Base-by-base conservation (phyloP, 805 yeast species). In the Candida corydali region DNA sequence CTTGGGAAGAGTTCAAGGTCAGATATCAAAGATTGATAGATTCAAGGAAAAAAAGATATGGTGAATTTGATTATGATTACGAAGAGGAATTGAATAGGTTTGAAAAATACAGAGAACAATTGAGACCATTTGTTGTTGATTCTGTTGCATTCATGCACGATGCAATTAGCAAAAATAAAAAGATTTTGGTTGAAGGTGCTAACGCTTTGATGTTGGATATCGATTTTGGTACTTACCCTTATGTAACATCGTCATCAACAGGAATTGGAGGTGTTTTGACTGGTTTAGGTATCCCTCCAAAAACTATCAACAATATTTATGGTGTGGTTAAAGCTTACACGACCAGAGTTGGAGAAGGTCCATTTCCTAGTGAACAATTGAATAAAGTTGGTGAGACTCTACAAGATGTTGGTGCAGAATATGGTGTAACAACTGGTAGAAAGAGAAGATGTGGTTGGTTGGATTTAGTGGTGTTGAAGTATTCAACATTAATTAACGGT, bases 371-470 rank as follows among this genome's bases (percentile, higher is more conserved):
- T 39, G 98, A 93, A 67, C 98, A 89, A 61, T 75, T 89, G 58
- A 88, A 91, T 61, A 80, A 68, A 25, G 78, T 70, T 32, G 98
- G 98, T 55, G 95, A 85, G 53, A 77, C 78, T 47, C 73, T 93
- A 57, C 98, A 93, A 63, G 65, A 73, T 29, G 86, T 93, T 45
- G 98, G 98, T 54, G 95, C 89, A 40, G 98, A 93, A 67, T 86
- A 59, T 54, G 98, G 98, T 65, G 98, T 93, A 50, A 93, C 98
- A 46, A 93, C 98, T 25, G 98, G 98, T 49, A 82, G 98, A 70
- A 88, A 89, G 76, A 85, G 98, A 73, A 82, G 98, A 69, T 93
- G 98, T 64, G 98, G 98, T 40, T 93, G 98, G 98, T 79, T 93
- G 57, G 98, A 93, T 65, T 72, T 93, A 52, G 98, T 93, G 17